Conservation (phyloP, 495 filamentous ascomycete genomes). For the Penicillium coprophilum region DNA sequence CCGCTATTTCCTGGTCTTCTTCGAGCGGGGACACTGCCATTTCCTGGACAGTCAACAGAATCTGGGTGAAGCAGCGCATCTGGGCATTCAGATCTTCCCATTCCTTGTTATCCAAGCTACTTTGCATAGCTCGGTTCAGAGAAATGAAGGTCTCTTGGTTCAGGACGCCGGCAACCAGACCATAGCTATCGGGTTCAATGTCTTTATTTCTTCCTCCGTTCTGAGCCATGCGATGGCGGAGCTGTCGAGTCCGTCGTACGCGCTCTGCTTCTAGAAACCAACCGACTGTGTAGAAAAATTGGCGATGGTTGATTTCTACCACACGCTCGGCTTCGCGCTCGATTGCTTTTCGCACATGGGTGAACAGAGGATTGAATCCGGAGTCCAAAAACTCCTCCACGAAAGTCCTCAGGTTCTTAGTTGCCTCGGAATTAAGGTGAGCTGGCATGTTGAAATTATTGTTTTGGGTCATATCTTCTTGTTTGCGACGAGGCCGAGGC, state of each 20-base stretch:
- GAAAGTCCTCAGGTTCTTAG: conserved; percentile 71
- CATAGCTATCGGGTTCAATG: conserved; percentile 73
- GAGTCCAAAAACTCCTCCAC: conserved; percentile 95
- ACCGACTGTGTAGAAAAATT: conserved; percentile 89
- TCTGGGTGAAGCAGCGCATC: conserved; percentile 80
- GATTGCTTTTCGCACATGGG: conserved; percentile 80
- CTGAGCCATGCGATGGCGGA: conserved; percentile 35
- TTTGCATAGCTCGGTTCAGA: conserved; percentile 78
- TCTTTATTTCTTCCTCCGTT: conserved; percentile 40
- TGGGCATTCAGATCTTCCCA: conserved; percentile 85
- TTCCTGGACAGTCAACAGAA: conserved; percentile 88
- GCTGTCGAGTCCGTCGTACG: conserved; percentile 61
- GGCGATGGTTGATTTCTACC: conserved; percentile 65
- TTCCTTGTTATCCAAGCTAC: conserved; percentile 71
- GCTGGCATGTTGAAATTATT: conserved; percentile 75
- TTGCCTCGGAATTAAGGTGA: conserved; percentile 64
- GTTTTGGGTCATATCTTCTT: conserved; percentile 59
- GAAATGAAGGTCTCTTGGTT: conserved; percentile 91
- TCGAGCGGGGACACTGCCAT: conserved; percentile 84
- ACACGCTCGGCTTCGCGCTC: conserved; percentile 89
- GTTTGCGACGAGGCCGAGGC: conserved; percentile 61
- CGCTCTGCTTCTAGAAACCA: conserved; percentile 96
- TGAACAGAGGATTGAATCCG: conserved; percentile 91
- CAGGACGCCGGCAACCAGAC: conserved; percentile 80
- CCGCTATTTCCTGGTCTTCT: conserved; percentile 95